A percentile compares a stretch with the other conserved stretches of the same genome.
phyloP scores from a whole-genome alignment of 2,329 filamentous ascomycete species.

The Nectriaceae sp. region DNA sequence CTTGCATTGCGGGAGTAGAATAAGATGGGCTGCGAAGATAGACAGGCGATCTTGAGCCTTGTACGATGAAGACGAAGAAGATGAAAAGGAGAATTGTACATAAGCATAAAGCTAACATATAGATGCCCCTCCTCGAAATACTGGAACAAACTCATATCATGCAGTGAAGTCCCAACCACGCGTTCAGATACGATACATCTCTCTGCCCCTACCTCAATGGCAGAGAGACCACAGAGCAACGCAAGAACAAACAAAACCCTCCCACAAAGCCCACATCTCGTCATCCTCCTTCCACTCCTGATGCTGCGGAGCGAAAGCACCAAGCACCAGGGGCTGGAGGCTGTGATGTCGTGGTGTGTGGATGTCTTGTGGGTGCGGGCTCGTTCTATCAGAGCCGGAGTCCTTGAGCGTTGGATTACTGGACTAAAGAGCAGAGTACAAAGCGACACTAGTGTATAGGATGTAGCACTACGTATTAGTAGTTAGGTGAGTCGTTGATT shows the following conservation, averaged over 20 bases:
- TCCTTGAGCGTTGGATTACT: conserved; percentile 58
- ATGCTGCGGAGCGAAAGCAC: conserved; percentile 34
- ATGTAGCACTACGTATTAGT: too few species aligned
- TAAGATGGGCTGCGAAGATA: too few species aligned
- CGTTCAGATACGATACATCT: conserved; percentile 70
- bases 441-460: too few species aligned
- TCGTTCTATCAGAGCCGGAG: conserved; percentile 66
- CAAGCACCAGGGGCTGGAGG: conserved; percentile 22
- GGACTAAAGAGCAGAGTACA: conserved; percentile 69
- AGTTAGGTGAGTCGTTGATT: too few species aligned
- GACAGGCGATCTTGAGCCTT: too few species aligned
- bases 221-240: conserved; percentile 61
- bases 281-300: conserved; percentile 2
- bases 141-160: not conserved
- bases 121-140: conserved; percentile 29
- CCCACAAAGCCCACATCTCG: conserved; percentile 4
- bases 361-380: conserved; percentile 29
- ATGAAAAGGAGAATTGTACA: not conserved
- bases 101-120: conserved; percentile 10
- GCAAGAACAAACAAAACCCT: conserved; percentile 52
- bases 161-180: conserved; percentile 31
- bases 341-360: conserved; percentile 5
- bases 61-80: conserved; percentile 1
- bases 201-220: conserved; percentile 51
- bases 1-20: too few species aligned